phyloP scores from a whole-genome alignment of 1,139 yeast species.

The Hansenula lynferdii region DNA sequence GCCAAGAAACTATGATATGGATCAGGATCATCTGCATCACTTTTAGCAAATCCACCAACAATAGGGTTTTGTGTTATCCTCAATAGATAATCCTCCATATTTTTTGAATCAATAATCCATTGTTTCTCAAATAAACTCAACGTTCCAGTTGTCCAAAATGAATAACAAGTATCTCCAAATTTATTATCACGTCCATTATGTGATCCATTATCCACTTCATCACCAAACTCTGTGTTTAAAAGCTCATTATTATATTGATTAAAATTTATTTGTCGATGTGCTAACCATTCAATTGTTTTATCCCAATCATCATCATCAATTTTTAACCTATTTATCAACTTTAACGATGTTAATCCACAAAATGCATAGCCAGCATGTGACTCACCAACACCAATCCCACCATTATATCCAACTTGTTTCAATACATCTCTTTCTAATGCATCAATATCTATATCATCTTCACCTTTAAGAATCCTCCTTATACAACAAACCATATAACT shows the following conservation, averaged over 20 bases:
- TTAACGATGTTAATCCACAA: conserved; percentile 72
- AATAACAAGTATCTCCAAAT: conserved; percentile 84
- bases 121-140: conserved; percentile 36
- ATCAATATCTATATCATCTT: conserved; percentile 38
- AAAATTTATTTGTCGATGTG: conserved; percentile 53
- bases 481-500: conserved; percentile 73
- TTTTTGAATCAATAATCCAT: conserved; percentile 33
- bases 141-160: conserved; percentile 81
- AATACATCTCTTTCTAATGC: conserved; percentile 37
- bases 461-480: conserved; percentile 42
- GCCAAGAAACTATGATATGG: conserved; percentile 66
- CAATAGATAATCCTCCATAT: conserved; percentile 46
- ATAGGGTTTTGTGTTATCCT: conserved; percentile 53
- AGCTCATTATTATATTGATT: conserved; percentile 22
- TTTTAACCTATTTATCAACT: conserved; percentile 33
- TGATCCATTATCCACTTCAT: conserved; percentile 53
- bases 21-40: conserved; percentile 60
- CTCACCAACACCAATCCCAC: conserved; percentile 71
- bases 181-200: conserved; percentile 88
- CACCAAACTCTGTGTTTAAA: conserved; percentile 18
- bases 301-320: conserved; percentile 27
- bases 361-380: conserved; percentile 87
- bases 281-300: conserved; percentile 51
- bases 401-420: conserved; percentile 47
- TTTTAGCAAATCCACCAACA: conserved; percentile 83